Conservation (phyloP, 2,329 filamentous ascomycete species). For the Beauveria caledonica region DNA sequence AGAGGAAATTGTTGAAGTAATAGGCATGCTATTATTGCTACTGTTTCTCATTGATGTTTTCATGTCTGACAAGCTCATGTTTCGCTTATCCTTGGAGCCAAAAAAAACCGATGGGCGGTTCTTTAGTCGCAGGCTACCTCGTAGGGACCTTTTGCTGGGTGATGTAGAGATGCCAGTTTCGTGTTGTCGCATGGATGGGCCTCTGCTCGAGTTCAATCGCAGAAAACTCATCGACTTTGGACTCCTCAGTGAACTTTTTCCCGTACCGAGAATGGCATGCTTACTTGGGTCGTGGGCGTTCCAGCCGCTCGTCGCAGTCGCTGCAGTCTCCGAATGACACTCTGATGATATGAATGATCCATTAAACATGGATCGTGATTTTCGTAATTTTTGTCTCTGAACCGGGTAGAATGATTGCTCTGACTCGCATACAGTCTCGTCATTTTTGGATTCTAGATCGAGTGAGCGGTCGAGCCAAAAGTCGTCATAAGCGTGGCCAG, state of each 20-base stretch:
- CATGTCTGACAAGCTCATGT: slow-evolving; percentile 28
- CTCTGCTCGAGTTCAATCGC: slow-evolving; percentile 11
- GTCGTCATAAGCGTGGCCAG: neutral
- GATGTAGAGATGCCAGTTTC: neutral
- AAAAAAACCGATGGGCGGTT: slow-evolving; percentile 38
- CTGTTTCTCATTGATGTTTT: slow-evolving; percentile 42
- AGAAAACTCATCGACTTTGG: slow-evolving; percentile 51
- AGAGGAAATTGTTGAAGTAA: slow-evolving; percentile 24
- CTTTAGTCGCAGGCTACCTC: slow-evolving; percentile 22
- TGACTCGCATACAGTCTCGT: neutral
- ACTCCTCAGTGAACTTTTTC: slow-evolving; percentile 26
- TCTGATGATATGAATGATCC: slow-evolving; percentile 19
- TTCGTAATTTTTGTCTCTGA: slow-evolving; percentile 22
- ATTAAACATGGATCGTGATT: slow-evolving; percentile 47
- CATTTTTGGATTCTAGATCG: neutral
- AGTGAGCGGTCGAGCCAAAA: slow-evolving; percentile 1
- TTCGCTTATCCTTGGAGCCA: slow-evolving; percentile 27
- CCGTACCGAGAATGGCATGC: neutral
- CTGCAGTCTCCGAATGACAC: neutral
- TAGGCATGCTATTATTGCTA: slow-evolving; percentile 31
- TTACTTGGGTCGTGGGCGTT: neutral
- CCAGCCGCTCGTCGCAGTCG: neutral
- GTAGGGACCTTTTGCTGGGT: slow-evolving; percentile 8
- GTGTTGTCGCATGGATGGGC: neutral
- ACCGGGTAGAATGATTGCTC: neutral